phyloP scores from a whole-genome alignment of 495 filamentous ascomycete genomes.

The Aspergillus incahuasiensis region DNA sequence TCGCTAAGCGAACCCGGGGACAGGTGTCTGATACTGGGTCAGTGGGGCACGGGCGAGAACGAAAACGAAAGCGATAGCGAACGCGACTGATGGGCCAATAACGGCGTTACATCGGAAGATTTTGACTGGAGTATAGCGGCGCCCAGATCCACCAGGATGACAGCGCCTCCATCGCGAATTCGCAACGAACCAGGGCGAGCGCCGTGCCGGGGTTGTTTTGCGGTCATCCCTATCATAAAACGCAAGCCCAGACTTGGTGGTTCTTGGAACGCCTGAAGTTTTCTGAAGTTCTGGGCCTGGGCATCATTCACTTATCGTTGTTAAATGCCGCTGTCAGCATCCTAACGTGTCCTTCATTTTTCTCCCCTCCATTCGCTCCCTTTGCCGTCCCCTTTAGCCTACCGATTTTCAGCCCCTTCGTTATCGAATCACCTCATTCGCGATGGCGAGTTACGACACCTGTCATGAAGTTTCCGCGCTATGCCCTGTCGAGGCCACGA shows the following conservation, averaged over 20 bases:
- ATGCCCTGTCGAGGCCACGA: constrained; percentile 58
- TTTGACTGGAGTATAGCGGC: constrained; percentile 6
- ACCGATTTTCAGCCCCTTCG: neutral
- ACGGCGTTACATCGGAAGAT: neutral
- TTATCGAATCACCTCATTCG: constrained; percentile 1
- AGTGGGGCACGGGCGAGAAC: constrained; percentile 16
- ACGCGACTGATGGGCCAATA: constrained; percentile 21
- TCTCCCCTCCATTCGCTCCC: constrained; percentile 8
- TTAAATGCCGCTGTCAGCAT: neutral
- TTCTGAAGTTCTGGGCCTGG: neutral
- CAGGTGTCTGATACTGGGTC: neutral
- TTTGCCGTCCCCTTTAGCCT: neutral
- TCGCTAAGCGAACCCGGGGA: neutral
- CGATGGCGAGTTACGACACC: constrained; percentile 23
- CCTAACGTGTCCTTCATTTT: neutral
- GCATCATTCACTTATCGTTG: neutral
- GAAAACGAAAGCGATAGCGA: constrained; percentile 18
- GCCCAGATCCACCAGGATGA: constrained; percentile 9
- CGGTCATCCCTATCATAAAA: neutral
- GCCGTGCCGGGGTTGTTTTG: neutral
- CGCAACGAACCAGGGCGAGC: neutral
- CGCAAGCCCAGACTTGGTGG: neutral
- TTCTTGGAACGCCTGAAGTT: neutral
- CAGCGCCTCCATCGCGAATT: neutral
- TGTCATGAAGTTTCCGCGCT: constrained; percentile 44